Conservation (phyloP, 1,284 basidiomycete genomes). For the Boletellus deceptivus region DNA sequence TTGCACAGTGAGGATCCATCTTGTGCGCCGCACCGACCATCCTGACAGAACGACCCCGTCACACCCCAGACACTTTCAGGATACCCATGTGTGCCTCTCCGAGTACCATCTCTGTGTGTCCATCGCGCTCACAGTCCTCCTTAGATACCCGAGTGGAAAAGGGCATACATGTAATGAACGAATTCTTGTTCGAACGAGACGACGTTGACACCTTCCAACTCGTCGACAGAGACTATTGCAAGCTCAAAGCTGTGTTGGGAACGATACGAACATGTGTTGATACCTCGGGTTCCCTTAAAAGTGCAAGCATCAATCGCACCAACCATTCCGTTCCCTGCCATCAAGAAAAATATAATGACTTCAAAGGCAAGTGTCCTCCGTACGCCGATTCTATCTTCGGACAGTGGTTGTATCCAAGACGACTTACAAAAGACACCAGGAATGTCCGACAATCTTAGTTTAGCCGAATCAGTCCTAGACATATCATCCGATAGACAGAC, state of each 20-base stretch:
- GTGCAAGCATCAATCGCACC: background rate
- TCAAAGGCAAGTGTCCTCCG: background rate
- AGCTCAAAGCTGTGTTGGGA: conserved; percentile 67
- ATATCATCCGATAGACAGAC: no score
- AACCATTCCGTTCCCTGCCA: background rate
- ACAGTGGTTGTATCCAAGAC: no score
- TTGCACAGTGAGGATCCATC: background rate
- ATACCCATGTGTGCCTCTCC: conserved; percentile 56
- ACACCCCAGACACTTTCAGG: conserved; percentile 56
- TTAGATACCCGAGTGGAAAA: conserved; percentile 78
- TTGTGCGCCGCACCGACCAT: no score
- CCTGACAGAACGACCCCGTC: background rate
- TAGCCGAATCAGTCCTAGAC: no score
- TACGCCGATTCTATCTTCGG: background rate
- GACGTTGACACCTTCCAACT: background rate
- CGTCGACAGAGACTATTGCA: conserved; percentile 61
- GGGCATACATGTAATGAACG: conserved; percentile 64
- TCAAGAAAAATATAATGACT: background rate
- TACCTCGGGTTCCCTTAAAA: conserved; percentile 1
- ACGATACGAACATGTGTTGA: conserved; percentile 41
- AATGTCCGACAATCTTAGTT: background rate
- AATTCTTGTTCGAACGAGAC: background rate
- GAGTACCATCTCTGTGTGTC: background rate
- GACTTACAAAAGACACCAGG: background rate
- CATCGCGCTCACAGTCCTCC: background rate